A percentile compares a stretch with the other conserved stretches of the same genome.
Conservation (phyloP, 192 early-diverging fungal species). For the Rhizoclosmatium sp. region DNA sequence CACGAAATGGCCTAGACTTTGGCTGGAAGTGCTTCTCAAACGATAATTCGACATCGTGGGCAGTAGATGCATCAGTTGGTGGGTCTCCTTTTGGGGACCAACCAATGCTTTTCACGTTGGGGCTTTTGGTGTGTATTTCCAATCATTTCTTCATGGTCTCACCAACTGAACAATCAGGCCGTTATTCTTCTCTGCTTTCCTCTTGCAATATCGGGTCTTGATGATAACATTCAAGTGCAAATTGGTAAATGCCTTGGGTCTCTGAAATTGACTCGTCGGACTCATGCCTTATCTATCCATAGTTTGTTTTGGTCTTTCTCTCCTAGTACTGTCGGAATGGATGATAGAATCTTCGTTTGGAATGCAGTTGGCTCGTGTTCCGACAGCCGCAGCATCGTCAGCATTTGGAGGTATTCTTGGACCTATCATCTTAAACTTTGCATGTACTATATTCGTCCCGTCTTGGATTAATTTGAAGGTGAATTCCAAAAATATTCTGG, state of each 20-base stretch:
- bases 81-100: conserved; percentile 56
- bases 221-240: conserved; percentile 65
- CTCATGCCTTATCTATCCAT: neutral
- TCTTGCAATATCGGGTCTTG: conserved; percentile 56
- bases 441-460: conserved; percentile 60
- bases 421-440: conserved; percentile 61
- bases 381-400: conserved; percentile 29
- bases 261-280: neutral
- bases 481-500: neutral
- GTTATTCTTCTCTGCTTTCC: conserved; percentile 54
- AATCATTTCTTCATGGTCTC: conserved; percentile 4
- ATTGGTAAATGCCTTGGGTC: conserved; percentile 39
- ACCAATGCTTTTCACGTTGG: conserved; percentile 55
- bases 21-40: conserved; percentile 48
- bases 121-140: conserved; percentile 46
- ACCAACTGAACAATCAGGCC: conserved; percentile 12
- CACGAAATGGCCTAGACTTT: conserved; percentile 14
- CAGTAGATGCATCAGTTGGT: neutral
- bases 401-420: conserved; percentile 51
- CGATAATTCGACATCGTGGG: conserved; percentile 15
- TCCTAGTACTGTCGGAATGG: conserved; percentile 56
- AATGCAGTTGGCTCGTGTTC: conserved; percentile 39
- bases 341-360: conserved; percentile 36
- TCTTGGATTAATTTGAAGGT: conserved; percentile 69
- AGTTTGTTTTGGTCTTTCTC: conserved; percentile 54